A percentile compares a stretch with the other conserved stretches of the same genome.
Conservation (phyloP, 2,329 filamentous ascomycete genomes). For the Aureobasidium sp. region DNA sequence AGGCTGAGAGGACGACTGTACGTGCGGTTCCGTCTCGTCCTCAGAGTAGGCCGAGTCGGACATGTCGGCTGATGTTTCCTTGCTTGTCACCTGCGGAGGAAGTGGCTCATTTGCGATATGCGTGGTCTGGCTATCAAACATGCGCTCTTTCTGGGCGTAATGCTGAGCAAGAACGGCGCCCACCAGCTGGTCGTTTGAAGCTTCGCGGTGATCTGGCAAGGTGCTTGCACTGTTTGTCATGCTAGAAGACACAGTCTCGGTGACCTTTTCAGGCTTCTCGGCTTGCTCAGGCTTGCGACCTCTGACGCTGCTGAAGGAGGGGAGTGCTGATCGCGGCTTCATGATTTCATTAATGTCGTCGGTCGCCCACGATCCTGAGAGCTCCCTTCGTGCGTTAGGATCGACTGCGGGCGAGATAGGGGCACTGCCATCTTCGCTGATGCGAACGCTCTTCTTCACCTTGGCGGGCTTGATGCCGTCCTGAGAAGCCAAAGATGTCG, state of each 20-base stretch:
- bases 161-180: slow-evolving; percentile 38
- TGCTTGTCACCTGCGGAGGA: slow-evolving; percentile 62
- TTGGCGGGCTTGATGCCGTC: slow-evolving; percentile 30
- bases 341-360: slow-evolving; percentile 60
- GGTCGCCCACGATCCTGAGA: slow-evolving; percentile 19
- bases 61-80: slow-evolving; percentile 47
- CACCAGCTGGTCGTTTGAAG: slow-evolving; percentile 51
- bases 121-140: slow-evolving; percentile 20
- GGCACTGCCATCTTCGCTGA: slow-evolving; percentile 64
- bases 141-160: slow-evolving; percentile 42
- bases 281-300: slow-evolving; percentile 43
- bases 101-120: slow-evolving; percentile 53
- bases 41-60: slow-evolving; percentile 1
- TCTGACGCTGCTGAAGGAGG: slow-evolving; percentile 66
- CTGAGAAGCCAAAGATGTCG: slow-evolving; percentile 38
- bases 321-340: slow-evolving; percentile 66
- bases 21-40: not conserved
- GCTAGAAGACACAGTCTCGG: slow-evolving; percentile 37
- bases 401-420: slow-evolving; percentile 43
- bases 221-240: slow-evolving; percentile 29
- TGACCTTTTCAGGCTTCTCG: slow-evolving; percentile 47
- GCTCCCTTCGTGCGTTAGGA: slow-evolving; percentile 18
- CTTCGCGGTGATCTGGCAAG: slow-evolving; percentile 37
- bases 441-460: slow-evolving; percentile 55
- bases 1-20: not conserved